Percentiles rank a stretch among this genome's conserved stretches.
Conservation (phyloP, 2,329 filamentous ascomycete species). For the Aciculosporium take region DNA sequence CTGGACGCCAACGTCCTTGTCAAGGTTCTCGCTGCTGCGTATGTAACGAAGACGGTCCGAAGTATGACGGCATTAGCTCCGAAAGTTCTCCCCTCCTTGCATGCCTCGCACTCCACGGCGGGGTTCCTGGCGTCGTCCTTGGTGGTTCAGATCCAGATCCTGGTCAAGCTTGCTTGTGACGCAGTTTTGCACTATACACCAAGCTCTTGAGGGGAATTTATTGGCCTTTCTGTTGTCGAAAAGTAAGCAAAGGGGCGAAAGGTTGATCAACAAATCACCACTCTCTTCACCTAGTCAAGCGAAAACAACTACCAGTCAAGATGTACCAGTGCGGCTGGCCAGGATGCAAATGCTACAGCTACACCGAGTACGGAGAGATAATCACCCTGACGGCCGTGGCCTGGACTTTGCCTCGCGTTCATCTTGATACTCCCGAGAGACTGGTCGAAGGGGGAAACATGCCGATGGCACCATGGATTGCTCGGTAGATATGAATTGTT, state of each 20-base stretch:
- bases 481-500: neutral
- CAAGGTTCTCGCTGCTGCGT: neutral
- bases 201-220: neutral
- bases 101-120: neutral
- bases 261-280: neutral
- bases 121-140: neutral
- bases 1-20: neutral
- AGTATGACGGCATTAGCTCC: neutral
- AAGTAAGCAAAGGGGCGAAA: neutral
- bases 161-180: neutral
- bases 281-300: neutral
- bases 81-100: neutral
- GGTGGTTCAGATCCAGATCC: neutral
- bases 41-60: neutral
- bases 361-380: neutral
- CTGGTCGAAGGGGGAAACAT: no score
- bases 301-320: constrained; percentile 1
- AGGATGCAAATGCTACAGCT: neutral
- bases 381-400: neutral
- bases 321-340: neutral
- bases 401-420: neutral
- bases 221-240: neutral
- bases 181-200: neutral
- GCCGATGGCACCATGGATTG: no score
- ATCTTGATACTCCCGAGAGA: neutral